These are phyloP conservation scores for Lactarius hengduanensis DNA, from an alignment of 768 basidiomycete genomes.

Conservation along the genomic window DNA sequence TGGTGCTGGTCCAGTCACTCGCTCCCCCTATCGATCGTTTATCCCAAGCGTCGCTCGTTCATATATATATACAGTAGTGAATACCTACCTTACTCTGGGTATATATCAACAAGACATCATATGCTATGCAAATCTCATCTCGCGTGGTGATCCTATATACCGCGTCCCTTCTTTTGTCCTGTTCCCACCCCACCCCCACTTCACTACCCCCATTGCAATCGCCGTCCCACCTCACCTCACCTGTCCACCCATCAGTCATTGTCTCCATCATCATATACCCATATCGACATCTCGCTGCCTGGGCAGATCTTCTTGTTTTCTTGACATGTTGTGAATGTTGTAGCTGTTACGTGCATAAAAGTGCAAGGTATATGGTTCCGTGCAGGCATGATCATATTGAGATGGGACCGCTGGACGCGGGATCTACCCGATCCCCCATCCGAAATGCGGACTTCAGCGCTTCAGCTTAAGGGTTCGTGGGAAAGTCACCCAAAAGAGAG, in stretches of 20 bases:
- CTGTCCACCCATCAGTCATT: neutral
- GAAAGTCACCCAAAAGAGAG: no score
- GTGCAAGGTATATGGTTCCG: neutral
- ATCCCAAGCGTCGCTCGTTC: slow-evolving; percentile 6
- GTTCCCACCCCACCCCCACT: neutral
- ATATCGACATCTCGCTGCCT: slow-evolving; percentile 4
- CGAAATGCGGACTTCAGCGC: no score
- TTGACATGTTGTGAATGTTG: slow-evolving; percentile 20
- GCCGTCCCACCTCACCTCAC: neutral
- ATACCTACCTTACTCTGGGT: neutral
- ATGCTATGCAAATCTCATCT: neutral
- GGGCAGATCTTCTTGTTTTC: slow-evolving; percentile 10
- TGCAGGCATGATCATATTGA: no score
- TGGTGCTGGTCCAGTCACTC: neutral
- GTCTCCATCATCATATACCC: neutral
- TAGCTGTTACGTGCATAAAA: slow-evolving; percentile 9
- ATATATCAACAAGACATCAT: slow-evolving; percentile 6
- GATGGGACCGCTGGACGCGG: no score
- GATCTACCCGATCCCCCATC: no score
- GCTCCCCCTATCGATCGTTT: slow-evolving; percentile 5
- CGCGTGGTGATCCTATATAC: neutral
- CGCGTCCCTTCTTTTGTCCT: neutral
- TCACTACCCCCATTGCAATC: slow-evolving; percentile 5
- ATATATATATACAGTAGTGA: slow-evolving; percentile 9
- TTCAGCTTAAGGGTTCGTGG: no score